Conservation (phyloP, 495 filamentous ascomycete genomes). For the Trichoderma reesei region DNA sequence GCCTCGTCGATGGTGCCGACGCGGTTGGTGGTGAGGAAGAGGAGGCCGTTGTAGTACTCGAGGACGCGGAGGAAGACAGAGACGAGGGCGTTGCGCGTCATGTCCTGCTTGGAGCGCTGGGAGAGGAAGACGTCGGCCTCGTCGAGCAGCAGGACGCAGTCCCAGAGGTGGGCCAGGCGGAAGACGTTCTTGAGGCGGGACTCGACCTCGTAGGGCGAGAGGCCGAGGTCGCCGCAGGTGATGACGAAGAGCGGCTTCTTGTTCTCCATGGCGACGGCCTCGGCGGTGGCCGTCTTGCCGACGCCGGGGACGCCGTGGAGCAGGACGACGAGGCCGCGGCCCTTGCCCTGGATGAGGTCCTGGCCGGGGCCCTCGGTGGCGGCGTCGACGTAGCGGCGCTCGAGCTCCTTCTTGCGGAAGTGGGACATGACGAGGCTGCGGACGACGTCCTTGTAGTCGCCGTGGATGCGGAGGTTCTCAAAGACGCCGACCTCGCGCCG, state of each 20-base stretch:
- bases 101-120: slow-evolving; percentile 33
- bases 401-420: slow-evolving; percentile 26
- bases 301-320: slow-evolving; percentile 48
- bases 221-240: slow-evolving; percentile 46
- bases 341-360: slow-evolving; percentile 46
- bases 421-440: slow-evolving; percentile 38
- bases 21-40: slow-evolving; percentile 47
- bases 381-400: slow-evolving; percentile 30
- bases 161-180: slow-evolving; percentile 44
- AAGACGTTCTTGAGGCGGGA: slow-evolving; percentile 38
- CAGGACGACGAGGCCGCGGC: slow-evolving; percentile 42
- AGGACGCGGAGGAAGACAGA: slow-evolving; percentile 42
- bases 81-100: slow-evolving; percentile 43
- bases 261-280: slow-evolving; percentile 39
- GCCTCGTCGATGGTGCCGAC: slow-evolving; percentile 38
- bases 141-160: slow-evolving; percentile 44
- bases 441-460: slow-evolving; percentile 43
- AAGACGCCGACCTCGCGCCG: slow-evolving; percentile 33
- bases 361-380: slow-evolving; percentile 47
- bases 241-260: slow-evolving; percentile 44
- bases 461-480: slow-evolving; percentile 43
- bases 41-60: slow-evolving; percentile 42
- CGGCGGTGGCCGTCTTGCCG: slow-evolving; percentile 53
- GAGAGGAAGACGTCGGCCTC: slow-evolving; percentile 45
- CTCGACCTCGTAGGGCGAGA: slow-evolving; percentile 27